Percentiles rank a stretch among this genome's conserved stretches.
phyloP scores from a whole-genome alignment of 2,329 filamentous ascomycete species.

The Leptosphaerulina australis region DNA sequence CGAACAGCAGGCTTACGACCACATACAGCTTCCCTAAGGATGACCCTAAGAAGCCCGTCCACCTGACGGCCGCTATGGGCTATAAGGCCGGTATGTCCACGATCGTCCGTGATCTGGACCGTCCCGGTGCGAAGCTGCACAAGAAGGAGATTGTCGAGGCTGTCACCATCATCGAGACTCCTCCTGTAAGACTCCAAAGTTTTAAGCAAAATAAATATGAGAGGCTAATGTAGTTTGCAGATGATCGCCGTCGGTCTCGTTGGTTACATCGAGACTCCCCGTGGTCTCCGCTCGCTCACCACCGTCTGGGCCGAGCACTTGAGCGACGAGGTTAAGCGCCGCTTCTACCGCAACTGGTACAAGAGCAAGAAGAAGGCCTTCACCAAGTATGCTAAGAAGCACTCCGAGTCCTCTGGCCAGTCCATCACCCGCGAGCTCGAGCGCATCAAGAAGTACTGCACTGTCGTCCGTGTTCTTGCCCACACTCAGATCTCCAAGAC shows the following conservation, averaged over 20 bases:
- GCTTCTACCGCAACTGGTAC: slow-evolving; percentile 99
- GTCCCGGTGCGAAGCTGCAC: slow-evolving; percentile 98
- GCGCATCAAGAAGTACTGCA: slow-evolving; percentile 99
- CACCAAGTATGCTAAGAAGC: slow-evolving; percentile 99
- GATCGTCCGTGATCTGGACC: slow-evolving; percentile 98
- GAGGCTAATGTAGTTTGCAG: slow-evolving; percentile 60
- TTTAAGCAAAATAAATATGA: slow-evolving; percentile 62
- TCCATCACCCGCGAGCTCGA: slow-evolving; percentile 97
- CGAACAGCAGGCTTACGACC: slow-evolving; percentile 34
- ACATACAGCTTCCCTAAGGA: slow-evolving; percentile 92
- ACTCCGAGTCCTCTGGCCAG: slow-evolving; percentile 89
- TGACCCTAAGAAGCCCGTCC: slow-evolving; percentile 99
- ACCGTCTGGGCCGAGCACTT: slow-evolving; percentile 99
- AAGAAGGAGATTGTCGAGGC: slow-evolving; percentile 66
- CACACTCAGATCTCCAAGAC: slow-evolving; percentile 99
- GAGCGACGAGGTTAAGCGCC: slow-evolving; percentile 97
- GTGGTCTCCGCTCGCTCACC: slow-evolving; percentile 97
- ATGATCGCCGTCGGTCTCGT: slow-evolving; percentile 99
- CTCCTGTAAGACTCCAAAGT: slow-evolving; percentile 72
- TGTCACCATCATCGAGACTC: slow-evolving; percentile 51
- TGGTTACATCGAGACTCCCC: slow-evolving; percentile 99
- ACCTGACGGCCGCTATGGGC: slow-evolving; percentile 96
- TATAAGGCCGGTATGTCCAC: slow-evolving; percentile 99
- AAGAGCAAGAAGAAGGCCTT: slow-evolving; percentile 99
- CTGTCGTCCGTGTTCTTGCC: slow-evolving; percentile 96